phyloP scores from a whole-genome alignment of 164 flowering plant species.

The Annona squamosa region DNA sequence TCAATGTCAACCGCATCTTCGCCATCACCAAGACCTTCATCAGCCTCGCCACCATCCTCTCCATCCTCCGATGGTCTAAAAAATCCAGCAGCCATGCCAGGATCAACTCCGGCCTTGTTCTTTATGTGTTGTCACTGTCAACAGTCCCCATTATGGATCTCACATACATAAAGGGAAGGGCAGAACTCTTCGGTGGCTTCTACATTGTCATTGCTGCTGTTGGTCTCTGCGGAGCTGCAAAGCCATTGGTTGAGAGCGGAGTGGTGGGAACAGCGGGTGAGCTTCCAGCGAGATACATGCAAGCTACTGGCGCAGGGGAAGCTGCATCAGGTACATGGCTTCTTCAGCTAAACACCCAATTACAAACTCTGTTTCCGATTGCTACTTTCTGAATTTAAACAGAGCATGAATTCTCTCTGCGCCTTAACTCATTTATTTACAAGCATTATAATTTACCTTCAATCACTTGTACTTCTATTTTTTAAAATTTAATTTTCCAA shows the following conservation, averaged over 20 bases:
- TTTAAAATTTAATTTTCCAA: too few species aligned
- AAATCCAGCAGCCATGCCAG: constrained; percentile 37
- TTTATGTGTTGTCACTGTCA: constrained; percentile 48
- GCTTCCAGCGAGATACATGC: constrained; percentile 86
- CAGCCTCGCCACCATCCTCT: constrained; percentile 33
- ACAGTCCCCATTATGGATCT: constrained; percentile 72
- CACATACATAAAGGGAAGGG: constrained; percentile 52
- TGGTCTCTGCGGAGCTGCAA: constrained; percentile 62
- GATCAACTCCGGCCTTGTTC: constrained; percentile 59
- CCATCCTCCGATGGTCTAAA: constrained; percentile 44
- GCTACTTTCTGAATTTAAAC: too few species aligned
- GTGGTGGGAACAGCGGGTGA: constrained; percentile 87
- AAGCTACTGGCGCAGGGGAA: constrained; percentile 87
- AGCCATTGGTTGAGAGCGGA: constrained; percentile 78
- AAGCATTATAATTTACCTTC: too few species aligned
- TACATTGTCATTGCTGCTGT: constrained; percentile 51
- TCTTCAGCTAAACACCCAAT: too few species aligned
- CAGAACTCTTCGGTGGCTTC: constrained; percentile 57
- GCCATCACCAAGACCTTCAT: constrained; percentile 66
- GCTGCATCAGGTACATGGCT: constrained; percentile 72
- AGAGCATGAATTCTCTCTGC: too few species aligned
- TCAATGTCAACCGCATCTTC: constrained; percentile 73
- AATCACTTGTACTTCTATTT: too few species aligned
- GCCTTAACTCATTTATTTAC: too few species aligned
- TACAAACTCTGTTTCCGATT: too few species aligned